These are phyloP conservation scores for Hypoxylon sp. DNA, from an alignment of 2,329 filamentous ascomycete genomes.

Conservation along the genomic window DNA sequence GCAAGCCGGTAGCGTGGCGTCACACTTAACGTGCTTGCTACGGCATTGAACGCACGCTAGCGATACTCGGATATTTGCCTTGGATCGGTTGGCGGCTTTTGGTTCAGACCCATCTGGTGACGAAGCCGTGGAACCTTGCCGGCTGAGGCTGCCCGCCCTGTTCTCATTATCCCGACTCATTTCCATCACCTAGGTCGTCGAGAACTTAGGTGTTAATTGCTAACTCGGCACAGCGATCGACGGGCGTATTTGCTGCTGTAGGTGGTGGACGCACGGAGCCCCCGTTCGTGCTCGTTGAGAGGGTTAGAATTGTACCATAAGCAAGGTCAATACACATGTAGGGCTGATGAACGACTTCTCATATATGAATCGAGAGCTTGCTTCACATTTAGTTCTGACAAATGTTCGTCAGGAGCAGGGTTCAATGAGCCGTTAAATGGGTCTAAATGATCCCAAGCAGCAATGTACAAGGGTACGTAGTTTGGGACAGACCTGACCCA, in stretches of 20 bases:
- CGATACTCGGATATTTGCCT: constrained; percentile 59
- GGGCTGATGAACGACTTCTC: constrained; percentile 41
- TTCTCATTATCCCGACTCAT: constrained; percentile 47
- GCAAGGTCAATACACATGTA: constrained; percentile 30
- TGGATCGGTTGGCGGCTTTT: constrained; percentile 50
- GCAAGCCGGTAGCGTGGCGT: constrained; percentile 61
- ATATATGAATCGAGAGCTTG: constrained; percentile 42
- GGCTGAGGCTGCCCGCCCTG: constrained; percentile 37
- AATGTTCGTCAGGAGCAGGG: constrained; percentile 37
- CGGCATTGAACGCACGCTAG: constrained; percentile 65
- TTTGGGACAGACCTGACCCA: constrained; percentile 16
- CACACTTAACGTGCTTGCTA: constrained; percentile 66
- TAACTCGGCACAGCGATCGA: constrained; percentile 22
- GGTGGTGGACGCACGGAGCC: constrained; percentile 25
- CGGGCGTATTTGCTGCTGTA: constrained; percentile 18
- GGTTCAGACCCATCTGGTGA: constrained; percentile 49
- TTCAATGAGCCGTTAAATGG: constrained; percentile 36
- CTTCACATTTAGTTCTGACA: constrained; percentile 48
- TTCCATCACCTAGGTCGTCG: constrained; percentile 30
- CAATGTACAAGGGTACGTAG: constrained; percentile 35
- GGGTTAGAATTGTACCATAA: constrained; percentile 34
- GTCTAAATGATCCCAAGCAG: constrained; percentile 34
- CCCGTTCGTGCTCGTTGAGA: constrained; percentile 28
- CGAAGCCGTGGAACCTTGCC: constrained; percentile 46
- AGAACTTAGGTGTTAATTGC: constrained; percentile 16